Conservation (phyloP, 2,329 filamentous ascomycete genomes). For the Pseudogymnoascus sp. region DNA sequence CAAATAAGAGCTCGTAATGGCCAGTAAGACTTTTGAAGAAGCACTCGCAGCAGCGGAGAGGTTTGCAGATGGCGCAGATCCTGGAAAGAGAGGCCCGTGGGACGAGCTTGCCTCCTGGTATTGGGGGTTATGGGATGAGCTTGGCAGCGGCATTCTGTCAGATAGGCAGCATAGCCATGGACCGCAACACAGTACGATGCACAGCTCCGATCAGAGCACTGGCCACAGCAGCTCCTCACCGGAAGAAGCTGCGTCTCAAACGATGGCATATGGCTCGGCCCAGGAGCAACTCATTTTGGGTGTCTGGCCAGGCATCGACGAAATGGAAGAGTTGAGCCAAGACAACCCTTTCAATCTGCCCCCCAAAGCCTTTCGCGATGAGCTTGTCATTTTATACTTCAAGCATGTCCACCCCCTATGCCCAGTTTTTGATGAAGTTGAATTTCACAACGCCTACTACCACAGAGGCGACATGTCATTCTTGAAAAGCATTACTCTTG, state of each 20-base stretch:
- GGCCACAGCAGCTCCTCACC: background rate
- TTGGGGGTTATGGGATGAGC: conserved; percentile 10
- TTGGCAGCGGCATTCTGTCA: background rate
- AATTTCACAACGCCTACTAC: conserved; percentile 8
- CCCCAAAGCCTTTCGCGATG: conserved; percentile 6
- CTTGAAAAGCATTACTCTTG: conserved; percentile 4
- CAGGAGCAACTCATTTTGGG: background rate
- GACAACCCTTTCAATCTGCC: background rate
- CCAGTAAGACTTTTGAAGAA: background rate
- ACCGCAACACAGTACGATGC: background rate
- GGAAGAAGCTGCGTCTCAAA: background rate
- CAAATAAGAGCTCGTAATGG: background rate
- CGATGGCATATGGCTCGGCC: background rate
- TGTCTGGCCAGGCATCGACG: background rate
- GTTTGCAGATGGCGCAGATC: background rate
- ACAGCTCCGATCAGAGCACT: background rate
- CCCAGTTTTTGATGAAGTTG: conserved; percentile 11
- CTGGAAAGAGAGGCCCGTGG: conserved; percentile 7
- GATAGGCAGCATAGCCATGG: background rate
- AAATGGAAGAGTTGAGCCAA: background rate
- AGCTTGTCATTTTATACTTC: conserved; percentile 9
- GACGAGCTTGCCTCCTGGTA: conserved; percentile 10
- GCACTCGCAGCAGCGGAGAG: background rate
- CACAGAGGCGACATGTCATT: conserved; percentile 1
- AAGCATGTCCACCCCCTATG: conserved; percentile 9